Conservation (phyloP, 768 basidiomycete species). For the Sarcodon aspratus region DNA sequence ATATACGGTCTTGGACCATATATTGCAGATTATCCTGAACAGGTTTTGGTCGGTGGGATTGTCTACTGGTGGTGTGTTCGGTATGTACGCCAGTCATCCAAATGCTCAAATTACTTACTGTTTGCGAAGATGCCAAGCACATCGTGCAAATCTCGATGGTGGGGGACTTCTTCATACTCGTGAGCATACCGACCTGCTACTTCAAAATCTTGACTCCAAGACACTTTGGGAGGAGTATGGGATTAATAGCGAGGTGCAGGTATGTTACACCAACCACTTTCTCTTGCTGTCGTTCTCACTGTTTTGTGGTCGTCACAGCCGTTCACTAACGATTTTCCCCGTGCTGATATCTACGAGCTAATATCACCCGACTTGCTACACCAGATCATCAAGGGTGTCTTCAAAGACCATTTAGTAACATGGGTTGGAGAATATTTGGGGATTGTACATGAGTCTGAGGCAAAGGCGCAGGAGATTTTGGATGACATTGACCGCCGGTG, state of each 20-base stretch:
- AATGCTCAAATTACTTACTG: background rate
- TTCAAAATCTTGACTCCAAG: background rate
- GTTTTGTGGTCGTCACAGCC: constrained; percentile 7
- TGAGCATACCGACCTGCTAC: background rate
- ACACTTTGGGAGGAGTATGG: constrained; percentile 6
- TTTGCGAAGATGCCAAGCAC: constrained; percentile 4
- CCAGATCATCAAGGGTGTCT: constrained; percentile 13
- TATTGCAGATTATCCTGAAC: constrained; percentile 28
- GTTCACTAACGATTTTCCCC: constrained; percentile 11
- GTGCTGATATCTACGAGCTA: constrained; percentile 13
- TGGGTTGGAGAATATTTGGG: constrained; percentile 18
- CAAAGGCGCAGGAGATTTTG: constrained; percentile 13
- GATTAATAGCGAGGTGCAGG: background rate
- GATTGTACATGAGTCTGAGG: constrained; percentile 5
- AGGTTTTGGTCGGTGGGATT: constrained; percentile 16
- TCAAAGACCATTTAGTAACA: constrained; percentile 13
- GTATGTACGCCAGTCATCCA: constrained; percentile 1
- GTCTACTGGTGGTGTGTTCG: constrained; percentile 19
- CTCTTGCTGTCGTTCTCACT: background rate
- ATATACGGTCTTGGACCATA: too few species aligned
- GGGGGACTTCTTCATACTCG: background rate
- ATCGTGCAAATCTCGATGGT: constrained; percentile 1
- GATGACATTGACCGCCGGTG: constrained; percentile 26
- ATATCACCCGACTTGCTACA: constrained; percentile 11
- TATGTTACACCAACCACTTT: background rate